These are phyloP conservation scores for Mrakia gelida DNA, from an alignment of 768 basidiomycete species.

Conservation along the genomic window DNA sequence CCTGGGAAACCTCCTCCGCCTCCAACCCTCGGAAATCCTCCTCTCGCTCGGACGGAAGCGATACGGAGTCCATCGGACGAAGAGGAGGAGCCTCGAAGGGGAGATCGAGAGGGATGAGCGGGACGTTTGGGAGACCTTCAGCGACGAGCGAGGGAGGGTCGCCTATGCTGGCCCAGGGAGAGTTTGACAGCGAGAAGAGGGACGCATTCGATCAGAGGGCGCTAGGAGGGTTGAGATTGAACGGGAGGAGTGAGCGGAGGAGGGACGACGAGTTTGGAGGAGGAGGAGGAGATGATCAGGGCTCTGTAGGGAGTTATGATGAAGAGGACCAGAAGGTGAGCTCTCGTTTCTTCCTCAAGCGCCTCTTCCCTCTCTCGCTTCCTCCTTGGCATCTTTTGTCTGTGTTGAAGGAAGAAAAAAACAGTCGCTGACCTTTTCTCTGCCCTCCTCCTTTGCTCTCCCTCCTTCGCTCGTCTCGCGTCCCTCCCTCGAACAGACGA, in stretches of 20 bases:
- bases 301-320: too few species aligned
- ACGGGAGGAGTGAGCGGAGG: background rate
- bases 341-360: background rate
- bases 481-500: background rate
- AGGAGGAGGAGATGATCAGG: background rate
- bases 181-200: slow-evolving; percentile 6
- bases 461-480: background rate
- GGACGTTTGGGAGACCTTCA: background rate
- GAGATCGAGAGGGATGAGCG: slow-evolving; percentile 2
- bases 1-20: background rate
- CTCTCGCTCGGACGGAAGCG: background rate
- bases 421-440: too few species aligned
- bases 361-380: background rate
- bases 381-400: background rate
- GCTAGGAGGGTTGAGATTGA: background rate
- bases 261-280: slow-evolving; percentile 6
- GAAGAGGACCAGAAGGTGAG: background rate
- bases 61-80: background rate
- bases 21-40: background rate
- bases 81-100: background rate
- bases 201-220: background rate
- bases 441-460: background rate
- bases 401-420: too few species aligned
- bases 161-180: background rate
- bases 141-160: background rate